phyloP scores from a whole-genome alignment of 306 rosid species.

The Casuarina glauca region DNA sequence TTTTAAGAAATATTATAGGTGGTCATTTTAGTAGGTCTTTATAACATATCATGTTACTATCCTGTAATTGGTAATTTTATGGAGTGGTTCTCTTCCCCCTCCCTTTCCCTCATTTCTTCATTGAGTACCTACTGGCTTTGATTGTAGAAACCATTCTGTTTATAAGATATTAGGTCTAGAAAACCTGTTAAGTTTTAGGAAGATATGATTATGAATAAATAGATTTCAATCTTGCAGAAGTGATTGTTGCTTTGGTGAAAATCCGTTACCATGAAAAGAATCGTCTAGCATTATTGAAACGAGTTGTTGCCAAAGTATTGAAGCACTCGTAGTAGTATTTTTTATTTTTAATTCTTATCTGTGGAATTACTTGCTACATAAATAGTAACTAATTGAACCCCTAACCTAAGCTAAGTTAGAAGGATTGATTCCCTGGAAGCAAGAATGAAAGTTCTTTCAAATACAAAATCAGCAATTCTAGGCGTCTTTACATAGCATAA shows the following conservation, averaged over 20 bases:
- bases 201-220: neutral
- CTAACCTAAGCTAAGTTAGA: neutral
- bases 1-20: neutral
- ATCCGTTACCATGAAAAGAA: no score
- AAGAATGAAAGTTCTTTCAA: neutral
- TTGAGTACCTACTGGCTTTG: neutral
- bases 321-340: neutral
- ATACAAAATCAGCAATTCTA: neutral
- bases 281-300: no score
- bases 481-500: neutral
- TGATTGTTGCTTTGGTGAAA: neutral
- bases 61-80: neutral
- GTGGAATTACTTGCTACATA: constrained; percentile 1
- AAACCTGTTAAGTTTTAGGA: neutral
- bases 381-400: neutral
- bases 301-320: neutral
- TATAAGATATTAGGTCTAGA: no score
- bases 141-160: no score
- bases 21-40: neutral
- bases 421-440: neutral
- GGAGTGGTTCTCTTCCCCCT: neutral
- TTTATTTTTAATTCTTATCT: neutral
- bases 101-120: neutral
- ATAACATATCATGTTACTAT: neutral
- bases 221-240: neutral